Evolutionary conservation across 2,329 filamentous ascomycete species (phyloP), one percentile per base, ranked within the genome.

Genomic region (Epichloe festucae): DNA sequence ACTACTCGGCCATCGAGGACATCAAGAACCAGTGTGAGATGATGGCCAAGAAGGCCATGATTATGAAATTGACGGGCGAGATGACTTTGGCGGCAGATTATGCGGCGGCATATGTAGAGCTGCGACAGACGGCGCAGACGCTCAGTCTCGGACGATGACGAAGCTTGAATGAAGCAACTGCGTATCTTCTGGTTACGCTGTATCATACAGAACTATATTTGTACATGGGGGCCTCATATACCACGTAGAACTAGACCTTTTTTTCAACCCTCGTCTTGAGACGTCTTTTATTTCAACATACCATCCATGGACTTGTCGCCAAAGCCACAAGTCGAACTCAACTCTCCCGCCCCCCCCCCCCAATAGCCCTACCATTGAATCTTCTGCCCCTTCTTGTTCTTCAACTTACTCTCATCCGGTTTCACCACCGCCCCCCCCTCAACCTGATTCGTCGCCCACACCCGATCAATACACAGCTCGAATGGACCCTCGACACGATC

Each of bases 401-500:
- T 67, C 23, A 72, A 51, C 42, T 61, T 61, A 21, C 63, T 62
- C 5, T 57, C 56, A 2, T 61, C 60, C 35, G 27, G 51, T 43
- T 55, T 54, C 35, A 51, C 52, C 10, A 54, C 53, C 8, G 55
- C 53, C 27, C 58, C 61, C 3, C 61, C 3, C 52, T 53, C 55
- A 2, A 57, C 50, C 31, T 67, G 54, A 47, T 96, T 96, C 1
- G 90, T 95, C 0, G 91, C 90, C 89, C 91, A 98, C 17, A 96
- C 81, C 54, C 81, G 79, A 62, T 90, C 85, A 50, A 98, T 84
- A 55, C 81, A 85, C 40, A 98, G 73, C 66, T 95, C 87, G 68
- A 91, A 98, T 1, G 88, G 86, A 0, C 91, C 93, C 6, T 89
- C 85, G 39, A 94, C 78, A 15, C 93, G 79, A 67, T 98, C 93